Percentiles rank a stretch among this genome's conserved stretches.
Evolutionary conservation across 192 early-diverging fungal genomes (phyloP).

Genomic region (Backusella psychrophila): DNA sequence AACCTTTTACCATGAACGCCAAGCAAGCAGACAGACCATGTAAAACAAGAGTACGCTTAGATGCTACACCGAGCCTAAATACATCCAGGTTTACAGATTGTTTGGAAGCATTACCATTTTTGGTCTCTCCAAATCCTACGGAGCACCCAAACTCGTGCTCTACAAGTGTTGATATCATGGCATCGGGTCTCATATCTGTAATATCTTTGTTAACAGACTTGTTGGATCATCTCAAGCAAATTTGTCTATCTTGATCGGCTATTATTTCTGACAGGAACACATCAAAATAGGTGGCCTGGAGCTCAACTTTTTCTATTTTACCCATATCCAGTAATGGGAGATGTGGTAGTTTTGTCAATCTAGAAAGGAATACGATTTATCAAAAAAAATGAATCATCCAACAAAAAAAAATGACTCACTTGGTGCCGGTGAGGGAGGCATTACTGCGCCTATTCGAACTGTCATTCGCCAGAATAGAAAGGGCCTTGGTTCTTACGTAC

Average conservation of each 20-base stretch:
- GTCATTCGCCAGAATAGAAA: constrained; percentile 42
- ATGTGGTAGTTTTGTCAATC: constrained; percentile 9
- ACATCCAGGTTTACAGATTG: constrained; percentile 7
- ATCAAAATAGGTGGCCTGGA: constrained; percentile 10
- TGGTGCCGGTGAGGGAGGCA: constrained; percentile 41
- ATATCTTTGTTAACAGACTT: constrained; percentile 4
- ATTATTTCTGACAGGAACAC: constrained; percentile 8
- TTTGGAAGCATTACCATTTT: constrained; percentile 1
- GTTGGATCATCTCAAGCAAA: background rate
- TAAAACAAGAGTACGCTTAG: background rate
- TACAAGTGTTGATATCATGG: constrained; percentile 7
- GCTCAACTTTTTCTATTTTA: constrained; percentile 6
- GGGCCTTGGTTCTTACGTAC: constrained; percentile 39
- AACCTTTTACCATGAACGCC: constrained; percentile 7
- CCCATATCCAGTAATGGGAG: background rate
- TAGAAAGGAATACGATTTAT: constrained; percentile 1
- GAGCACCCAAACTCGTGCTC: constrained; percentile 5
- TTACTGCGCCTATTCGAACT: constrained; percentile 45
- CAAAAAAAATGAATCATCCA: too few species aligned
- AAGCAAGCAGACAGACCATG: constrained; percentile 11
- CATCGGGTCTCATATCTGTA: constrained; percentile 6
- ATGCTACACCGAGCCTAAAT: background rate
- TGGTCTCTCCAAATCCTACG: constrained; percentile 7
- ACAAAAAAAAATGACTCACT: constrained; percentile 21
- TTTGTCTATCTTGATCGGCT: background rate